A percentile compares a stretch with the other conserved stretches of the same genome.
Evolutionary conservation across 2,329 filamentous ascomycete species (phyloP).

Genomic region (Juglanconis sp.): DNA sequence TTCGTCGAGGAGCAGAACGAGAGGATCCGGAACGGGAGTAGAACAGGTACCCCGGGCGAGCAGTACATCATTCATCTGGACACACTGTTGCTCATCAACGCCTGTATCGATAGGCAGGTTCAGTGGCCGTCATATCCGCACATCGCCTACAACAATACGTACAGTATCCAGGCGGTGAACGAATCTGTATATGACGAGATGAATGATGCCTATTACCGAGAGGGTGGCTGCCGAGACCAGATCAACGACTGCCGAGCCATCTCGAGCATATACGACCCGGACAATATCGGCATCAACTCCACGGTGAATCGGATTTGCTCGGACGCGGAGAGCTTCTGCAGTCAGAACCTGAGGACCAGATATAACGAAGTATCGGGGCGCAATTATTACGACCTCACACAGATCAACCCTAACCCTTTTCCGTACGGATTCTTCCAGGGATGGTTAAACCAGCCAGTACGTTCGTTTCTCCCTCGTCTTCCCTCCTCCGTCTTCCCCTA

Average conservation of each 20-base stretch:
- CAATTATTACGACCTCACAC: constrained; percentile 54
- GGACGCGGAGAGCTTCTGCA: constrained; percentile 20
- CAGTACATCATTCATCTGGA: constrained; percentile 5
- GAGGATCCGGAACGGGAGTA: constrained; percentile 5
- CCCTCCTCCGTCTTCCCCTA: not conserved
- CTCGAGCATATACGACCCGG: constrained; percentile 16
- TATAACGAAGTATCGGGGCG: constrained; percentile 22
- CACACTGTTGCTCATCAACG: constrained; percentile 11
- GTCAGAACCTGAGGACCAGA: constrained; percentile 8
- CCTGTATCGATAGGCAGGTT: constrained; percentile 1
- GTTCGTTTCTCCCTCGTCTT: not conserved
- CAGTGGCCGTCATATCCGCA: constrained; percentile 1
- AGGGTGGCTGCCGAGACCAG: constrained; percentile 12
- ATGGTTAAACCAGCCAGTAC: constrained; percentile 42
- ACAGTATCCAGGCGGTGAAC: constrained; percentile 49
- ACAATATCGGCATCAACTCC: constrained; percentile 14
- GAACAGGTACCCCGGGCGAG: not conserved
- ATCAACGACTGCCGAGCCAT: constrained; percentile 16
- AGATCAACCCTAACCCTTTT: constrained; percentile 43
- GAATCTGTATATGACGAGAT: constrained; percentile 42
- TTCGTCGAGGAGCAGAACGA: constrained; percentile 13
- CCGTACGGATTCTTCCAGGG: constrained; percentile 49
- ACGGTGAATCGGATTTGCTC: constrained; percentile 18
- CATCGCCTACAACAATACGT: constrained; percentile 35
- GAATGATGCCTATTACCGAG: constrained; percentile 1